Conservation (phyloP, 1,139 yeast genomes). For the Blastobotrys malaysiensis region DNA sequence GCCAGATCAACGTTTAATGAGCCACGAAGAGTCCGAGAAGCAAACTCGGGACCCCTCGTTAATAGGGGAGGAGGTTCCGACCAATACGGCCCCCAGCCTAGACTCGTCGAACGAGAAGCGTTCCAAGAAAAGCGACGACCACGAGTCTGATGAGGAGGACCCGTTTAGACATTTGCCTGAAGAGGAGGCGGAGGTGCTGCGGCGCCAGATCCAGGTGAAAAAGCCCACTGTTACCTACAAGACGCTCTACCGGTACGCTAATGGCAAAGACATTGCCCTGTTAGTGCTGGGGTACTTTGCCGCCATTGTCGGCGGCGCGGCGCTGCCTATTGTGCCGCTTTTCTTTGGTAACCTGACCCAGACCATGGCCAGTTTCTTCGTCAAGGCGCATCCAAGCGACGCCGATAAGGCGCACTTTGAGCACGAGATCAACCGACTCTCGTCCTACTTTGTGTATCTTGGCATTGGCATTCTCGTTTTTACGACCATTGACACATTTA, state of each 20-base stretch:
- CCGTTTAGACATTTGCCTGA: constrained; percentile 28
- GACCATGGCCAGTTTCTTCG: constrained; percentile 33
- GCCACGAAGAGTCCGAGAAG: neutral
- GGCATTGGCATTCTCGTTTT: constrained; percentile 36
- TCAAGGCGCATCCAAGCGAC: constrained; percentile 19
- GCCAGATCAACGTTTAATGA: neutral
- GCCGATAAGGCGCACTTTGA: constrained; percentile 29
- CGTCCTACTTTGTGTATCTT: constrained; percentile 37
- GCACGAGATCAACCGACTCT: constrained; percentile 30
- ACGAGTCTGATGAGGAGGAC: constrained; percentile 12
- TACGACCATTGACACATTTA: constrained; percentile 31
- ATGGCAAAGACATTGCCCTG: constrained; percentile 26
- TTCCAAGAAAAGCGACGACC: neutral
- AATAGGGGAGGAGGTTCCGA: neutral
- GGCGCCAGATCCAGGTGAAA: constrained; percentile 30
- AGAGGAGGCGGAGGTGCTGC: constrained; percentile 31
- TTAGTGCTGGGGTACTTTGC: constrained; percentile 29
- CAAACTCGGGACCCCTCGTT: neutral
- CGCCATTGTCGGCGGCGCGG: constrained; percentile 37
- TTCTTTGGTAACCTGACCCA: constrained; percentile 38
- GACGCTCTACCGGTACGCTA: constrained; percentile 36
- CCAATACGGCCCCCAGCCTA: constrained; percentile 14
- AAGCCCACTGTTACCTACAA: constrained; percentile 26
- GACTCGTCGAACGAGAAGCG: neutral
- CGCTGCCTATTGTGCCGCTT: constrained; percentile 38